Evolutionary conservation across 345 rosid genomes (phyloP), one percentile per base, ranked within the genome.

Genomic region (Salix exigua): DNA sequence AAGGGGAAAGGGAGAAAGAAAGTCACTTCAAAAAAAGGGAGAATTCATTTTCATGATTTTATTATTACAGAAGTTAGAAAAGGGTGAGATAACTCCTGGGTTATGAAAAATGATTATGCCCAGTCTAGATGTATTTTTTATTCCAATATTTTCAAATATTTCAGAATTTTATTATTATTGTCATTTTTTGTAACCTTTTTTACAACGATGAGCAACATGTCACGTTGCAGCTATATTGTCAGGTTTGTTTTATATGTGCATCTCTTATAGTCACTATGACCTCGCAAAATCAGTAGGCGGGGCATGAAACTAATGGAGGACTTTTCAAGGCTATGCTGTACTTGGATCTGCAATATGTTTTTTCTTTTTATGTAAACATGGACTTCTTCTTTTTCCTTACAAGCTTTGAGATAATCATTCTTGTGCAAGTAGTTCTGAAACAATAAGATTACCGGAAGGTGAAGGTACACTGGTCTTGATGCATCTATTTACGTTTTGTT

Each of bases 11-110:
- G 55, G 81, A 72, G 77, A 38, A 68, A 73, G 69, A 55, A 61
- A 70, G 75, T 79, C 80, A 64, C 74, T 50, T 81, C 12, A 73
- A 79, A 51, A 79, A 51, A 66, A 78, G 65, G 79, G 75, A 76
- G 77, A 74, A 72, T 85, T 86, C 80, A 73, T 76, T 87, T 86
- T 83, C 82, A 79, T 75, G 85, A 87, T 84, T 86, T 77, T 76
- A 74, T 82, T 81, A 73, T 83, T 86, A 89, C 83, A 79, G 78
- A 81, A 86, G 74, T 61, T 85, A 80, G 87, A 74, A 46, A 71
- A 62, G 68, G 83, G 66, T 76, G 82, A 82, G 77, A 76, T 75
- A 82, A 74, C 82, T 71, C 40, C 78, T 84, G 83, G 87, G 83
- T 69, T 75, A 65, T 77, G n/a, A 30, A 80, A 77, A 73, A 81